Evolutionary conservation across 1,139 yeast genomes (phyloP).

Genomic region (Sugiyamaella japonica): DNA sequence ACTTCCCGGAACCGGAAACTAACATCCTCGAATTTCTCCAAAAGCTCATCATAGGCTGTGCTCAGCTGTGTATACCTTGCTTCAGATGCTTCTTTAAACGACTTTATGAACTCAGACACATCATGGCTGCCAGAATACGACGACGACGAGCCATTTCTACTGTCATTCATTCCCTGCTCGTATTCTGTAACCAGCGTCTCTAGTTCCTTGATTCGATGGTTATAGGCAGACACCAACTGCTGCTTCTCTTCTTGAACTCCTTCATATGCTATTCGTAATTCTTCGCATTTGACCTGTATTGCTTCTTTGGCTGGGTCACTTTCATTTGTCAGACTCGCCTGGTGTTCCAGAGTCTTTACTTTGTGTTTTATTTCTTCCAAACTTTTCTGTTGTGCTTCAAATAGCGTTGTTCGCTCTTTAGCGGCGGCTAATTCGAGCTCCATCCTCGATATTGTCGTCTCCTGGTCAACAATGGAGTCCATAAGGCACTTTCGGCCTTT

Average conservation of each 20-base stretch:
- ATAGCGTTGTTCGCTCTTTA: conserved; percentile 19
- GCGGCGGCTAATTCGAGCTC: conserved; percentile 31
- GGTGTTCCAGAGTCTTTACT: conserved; percentile 13
- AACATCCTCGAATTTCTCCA: conserved; percentile 26
- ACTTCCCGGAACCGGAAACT: conserved; percentile 25
- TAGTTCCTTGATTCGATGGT: conserved; percentile 13
- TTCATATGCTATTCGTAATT: conserved; percentile 19
- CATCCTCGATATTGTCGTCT: conserved; percentile 27
- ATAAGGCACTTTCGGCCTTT: conserved; percentile 25
- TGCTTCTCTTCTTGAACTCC: conserved; percentile 19
- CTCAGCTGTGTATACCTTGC: conserved; percentile 29
- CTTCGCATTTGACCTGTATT: conserved; percentile 14
- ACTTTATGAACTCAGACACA: conserved; percentile 25
- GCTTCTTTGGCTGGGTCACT: conserved; percentile 3
- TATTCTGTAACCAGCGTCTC: conserved; percentile 10
- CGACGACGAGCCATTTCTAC: conserved; percentile 20
- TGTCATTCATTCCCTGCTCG: conserved; percentile 15
- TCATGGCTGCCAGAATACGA: neutral
- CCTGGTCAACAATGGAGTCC: conserved; percentile 21
- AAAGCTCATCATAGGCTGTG: conserved; percentile 31
- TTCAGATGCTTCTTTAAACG: conserved; percentile 26
- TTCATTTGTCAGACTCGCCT: neutral
- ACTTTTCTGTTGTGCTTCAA: conserved; percentile 26
- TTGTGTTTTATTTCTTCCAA: conserved; percentile 30
- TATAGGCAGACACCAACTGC: conserved; percentile 1